These are phyloP conservation scores for Fusarium odoratissimum DNA, from an alignment of 2,329 filamentous ascomycete genomes.

Conservation along the genomic window DNA sequence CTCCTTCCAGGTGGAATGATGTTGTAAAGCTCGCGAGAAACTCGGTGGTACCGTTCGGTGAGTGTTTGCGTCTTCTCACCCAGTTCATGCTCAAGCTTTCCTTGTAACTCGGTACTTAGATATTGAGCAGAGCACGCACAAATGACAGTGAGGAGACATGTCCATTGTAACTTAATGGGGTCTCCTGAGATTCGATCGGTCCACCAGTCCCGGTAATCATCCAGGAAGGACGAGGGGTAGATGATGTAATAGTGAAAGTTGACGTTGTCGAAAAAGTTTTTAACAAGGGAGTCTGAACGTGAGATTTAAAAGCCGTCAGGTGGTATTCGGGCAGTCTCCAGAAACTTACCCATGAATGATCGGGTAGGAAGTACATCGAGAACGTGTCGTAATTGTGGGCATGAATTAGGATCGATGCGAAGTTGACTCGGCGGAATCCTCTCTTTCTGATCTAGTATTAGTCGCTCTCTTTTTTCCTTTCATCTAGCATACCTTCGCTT, in stretches of 20 bases:
- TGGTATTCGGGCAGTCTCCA: not conserved
- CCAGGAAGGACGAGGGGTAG: not conserved
- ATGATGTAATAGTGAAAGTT: not conserved
- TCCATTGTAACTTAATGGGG: not conserved
- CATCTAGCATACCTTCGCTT: rapidly evolving
- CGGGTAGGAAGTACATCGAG: not conserved
- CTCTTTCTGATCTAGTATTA: not conserved
- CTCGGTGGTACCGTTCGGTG: not conserved
- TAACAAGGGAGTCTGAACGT: not conserved
- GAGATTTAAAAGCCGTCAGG: not conserved
- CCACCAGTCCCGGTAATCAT: not conserved
- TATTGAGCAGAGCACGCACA: not conserved
- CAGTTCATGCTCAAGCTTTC: not conserved
- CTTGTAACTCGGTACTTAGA: not conserved
- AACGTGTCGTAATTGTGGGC: not conserved
- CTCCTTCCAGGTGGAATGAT: not conserved
- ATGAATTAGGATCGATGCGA: not conserved
- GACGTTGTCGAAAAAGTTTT: not conserved
- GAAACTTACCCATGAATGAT: not conserved
- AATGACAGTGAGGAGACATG: not conserved
- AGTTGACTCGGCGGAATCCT: not conserved
- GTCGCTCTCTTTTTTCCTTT: not conserved
- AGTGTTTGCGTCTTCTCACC: not conserved
- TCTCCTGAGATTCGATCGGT: not conserved
- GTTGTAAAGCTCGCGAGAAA: not conserved